phyloP scores from a whole-genome alignment of 495 filamentous ascomycete genomes.

The Choiromyces venosus region DNA sequence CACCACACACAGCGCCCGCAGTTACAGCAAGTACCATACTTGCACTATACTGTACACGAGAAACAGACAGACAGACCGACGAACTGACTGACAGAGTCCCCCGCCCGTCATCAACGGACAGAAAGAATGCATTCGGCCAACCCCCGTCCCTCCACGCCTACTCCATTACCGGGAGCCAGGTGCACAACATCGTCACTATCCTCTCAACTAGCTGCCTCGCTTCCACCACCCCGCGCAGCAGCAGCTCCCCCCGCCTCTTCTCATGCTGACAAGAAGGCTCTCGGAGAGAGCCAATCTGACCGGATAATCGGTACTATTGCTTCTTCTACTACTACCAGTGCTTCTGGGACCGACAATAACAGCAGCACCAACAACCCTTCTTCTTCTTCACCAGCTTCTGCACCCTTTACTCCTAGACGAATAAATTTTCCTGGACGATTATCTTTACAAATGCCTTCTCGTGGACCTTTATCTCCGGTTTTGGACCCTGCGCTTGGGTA shows the following conservation, averaged over 20 bases:
- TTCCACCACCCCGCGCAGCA: background rate
- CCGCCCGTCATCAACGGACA: background rate
- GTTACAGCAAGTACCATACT: background rate
- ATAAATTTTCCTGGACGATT: constrained; percentile 38
- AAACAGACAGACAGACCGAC: too few relatives aligned
- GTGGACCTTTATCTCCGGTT: constrained; percentile 37
- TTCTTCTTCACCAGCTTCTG: constrained; percentile 17
- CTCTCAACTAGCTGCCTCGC: constrained; percentile 35
- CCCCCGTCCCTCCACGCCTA: constrained; percentile 10
- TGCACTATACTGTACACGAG: background rate
- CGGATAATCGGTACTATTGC: background rate
- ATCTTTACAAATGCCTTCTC: constrained; percentile 42
- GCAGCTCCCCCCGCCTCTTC: constrained; percentile 15
- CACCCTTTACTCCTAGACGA: constrained; percentile 40
- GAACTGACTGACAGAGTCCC: background rate
- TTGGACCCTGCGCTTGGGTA: constrained; percentile 41
- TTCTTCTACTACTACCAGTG: background rate
- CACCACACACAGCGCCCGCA: background rate
- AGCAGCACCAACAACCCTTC: constrained; percentile 16
- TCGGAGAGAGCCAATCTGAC: background rate
- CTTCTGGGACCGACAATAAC: constrained; percentile 8
- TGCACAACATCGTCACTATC: constrained; percentile 30
- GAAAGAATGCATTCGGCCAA: constrained; percentile 26
- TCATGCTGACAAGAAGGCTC: constrained; percentile 2
- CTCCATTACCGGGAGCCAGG: constrained; percentile 17